These are phyloP conservation scores for Spiraea crenata DNA, from an alignment of 331 rosid species.

Conservation along the genomic window DNA sequence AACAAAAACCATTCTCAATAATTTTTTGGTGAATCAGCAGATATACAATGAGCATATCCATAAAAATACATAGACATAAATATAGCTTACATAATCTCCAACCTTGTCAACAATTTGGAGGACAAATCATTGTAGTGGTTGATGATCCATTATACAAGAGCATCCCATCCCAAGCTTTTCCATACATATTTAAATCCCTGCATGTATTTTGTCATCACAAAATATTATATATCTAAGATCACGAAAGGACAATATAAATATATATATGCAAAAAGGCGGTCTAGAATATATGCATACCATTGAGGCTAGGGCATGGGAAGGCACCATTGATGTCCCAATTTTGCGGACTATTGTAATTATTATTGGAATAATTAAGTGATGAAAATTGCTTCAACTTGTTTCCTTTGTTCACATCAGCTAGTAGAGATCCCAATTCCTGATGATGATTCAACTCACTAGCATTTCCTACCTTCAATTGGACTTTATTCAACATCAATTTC, in stretches of 20 bases:
- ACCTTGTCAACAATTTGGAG: background rate
- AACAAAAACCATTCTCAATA: background rate
- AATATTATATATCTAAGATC: background rate
- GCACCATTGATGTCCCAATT: constrained; percentile 57
- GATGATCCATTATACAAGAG: too few relatives aligned
- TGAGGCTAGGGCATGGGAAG: constrained; percentile 39
- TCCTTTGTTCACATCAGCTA: constrained; percentile 35
- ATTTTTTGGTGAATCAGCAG: background rate
- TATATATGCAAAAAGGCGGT: background rate
- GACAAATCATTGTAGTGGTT: background rate
- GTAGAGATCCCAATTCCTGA: background rate
- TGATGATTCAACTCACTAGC: background rate
- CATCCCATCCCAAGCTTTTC: background rate
- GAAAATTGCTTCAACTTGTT: constrained; percentile 25
- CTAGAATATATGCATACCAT: constrained; percentile 25
- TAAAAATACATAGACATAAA: background rate
- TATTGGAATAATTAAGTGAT: background rate
- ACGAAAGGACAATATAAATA: too few relatives aligned
- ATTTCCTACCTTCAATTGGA: constrained; percentile 29
- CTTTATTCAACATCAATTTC: constrained; percentile 30
- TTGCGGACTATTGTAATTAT: constrained; percentile 38
- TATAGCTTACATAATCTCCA: constrained; percentile 4
- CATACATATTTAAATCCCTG: background rate
- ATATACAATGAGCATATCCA: background rate
- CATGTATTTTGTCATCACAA: background rate